Evolutionary conservation across 805 yeast genomes (phyloP).

Genomic region (Yarrowia sp.): DNA sequence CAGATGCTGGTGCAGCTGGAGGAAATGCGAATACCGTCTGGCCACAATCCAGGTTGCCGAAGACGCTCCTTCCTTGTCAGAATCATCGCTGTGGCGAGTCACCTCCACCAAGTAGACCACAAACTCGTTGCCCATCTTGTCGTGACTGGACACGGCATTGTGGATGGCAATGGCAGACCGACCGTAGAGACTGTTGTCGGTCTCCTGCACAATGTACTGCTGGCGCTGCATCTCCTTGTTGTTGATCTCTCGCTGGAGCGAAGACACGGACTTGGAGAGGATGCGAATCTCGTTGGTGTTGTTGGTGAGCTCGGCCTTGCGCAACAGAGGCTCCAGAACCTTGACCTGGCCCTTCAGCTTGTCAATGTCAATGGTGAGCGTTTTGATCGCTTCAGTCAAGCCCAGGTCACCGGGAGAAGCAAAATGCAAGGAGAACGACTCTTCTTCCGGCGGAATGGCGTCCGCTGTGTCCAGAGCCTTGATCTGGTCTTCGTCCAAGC

Average conservation of each 20-base stretch:
- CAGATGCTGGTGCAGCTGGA: constrained; percentile 63
- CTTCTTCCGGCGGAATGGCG: constrained; percentile 14
- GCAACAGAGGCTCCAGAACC: constrained; percentile 63
- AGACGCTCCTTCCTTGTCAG: constrained; percentile 34
- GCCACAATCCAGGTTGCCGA: constrained; percentile 89
- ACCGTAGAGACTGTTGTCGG: constrained; percentile 71
- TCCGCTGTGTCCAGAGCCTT: constrained; percentile 16
- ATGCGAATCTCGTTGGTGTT: constrained; percentile 67
- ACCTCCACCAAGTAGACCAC: constrained; percentile 76
- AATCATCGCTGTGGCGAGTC: constrained; percentile 47
- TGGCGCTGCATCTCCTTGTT: constrained; percentile 72
- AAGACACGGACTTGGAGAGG: constrained; percentile 61
- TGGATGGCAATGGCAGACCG: constrained; percentile 40
- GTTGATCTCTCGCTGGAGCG: constrained; percentile 69
- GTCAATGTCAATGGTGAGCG: constrained; percentile 56
- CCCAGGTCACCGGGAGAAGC: constrained; percentile 71
- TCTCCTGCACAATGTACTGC: constrained; percentile 79
- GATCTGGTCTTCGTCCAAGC: constrained; percentile 15
- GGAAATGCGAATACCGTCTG: constrained; percentile 81
- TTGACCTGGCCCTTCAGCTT: constrained; percentile 58
- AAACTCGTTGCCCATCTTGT: constrained; percentile 56
- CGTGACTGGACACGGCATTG: constrained; percentile 51
- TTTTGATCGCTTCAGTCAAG: constrained; percentile 62
- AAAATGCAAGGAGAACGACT: constrained; percentile 41
- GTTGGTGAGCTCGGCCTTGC: constrained; percentile 83